Evolutionary conservation across 371 early-diverging fungal genomes (phyloP), one percentile per base, ranked within the genome.

Genomic region (Amoeboradix gromovi): DNA sequence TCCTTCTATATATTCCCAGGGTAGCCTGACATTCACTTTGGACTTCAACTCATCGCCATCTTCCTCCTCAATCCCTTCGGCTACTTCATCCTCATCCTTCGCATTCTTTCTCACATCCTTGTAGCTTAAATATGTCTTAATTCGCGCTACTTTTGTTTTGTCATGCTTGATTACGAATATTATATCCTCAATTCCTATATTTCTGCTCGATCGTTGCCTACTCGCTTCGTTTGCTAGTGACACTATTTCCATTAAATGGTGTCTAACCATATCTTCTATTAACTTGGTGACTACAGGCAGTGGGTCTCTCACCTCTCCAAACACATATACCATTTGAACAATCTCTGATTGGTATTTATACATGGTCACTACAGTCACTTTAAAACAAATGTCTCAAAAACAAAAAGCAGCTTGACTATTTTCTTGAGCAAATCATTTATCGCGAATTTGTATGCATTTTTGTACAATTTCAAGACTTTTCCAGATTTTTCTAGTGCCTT

Each of bases 321-420:
- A 91, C 31, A 92, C 93, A 80, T 87, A 95, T 94, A 95, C 94
- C 95, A 94, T 94, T 82, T 92, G 90, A 74, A 86, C 86, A 73
- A 91, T 91, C 75, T 91, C 91, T 30, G 80, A 81, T 17, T 76
- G 75, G 74, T 85, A 86, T 70, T 79, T 72, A 71, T 79, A 77
- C 65, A 75, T 74, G 65, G 79, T 48, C 48, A 48, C n/a, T n/a
- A n/a, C n/a, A n/a, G n/a, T n/a, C n/a, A n/a, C n/a, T n/a, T n/a
- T n/a, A n/a, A n/a, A n/a, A n/a, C n/a, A n/a, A n/a, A n/a, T n/a
- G n/a, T n/a, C n/a, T n/a, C n/a, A n/a, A n/a, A n/a, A n/a, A n/a
- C n/a, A n/a, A n/a, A n/a, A n/a, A n/a, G n/a, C n/a, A n/a, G n/a
- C n/a, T n/a, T n/a, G n/a, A n/a, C n/a, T n/a, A n/a, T n/a, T n/a